A percentile compares a stretch with the other conserved stretches of the same genome.
Evolutionary conservation across 148 eudicot species (phyloP).

Genomic region (Arbutus unedo): DNA sequence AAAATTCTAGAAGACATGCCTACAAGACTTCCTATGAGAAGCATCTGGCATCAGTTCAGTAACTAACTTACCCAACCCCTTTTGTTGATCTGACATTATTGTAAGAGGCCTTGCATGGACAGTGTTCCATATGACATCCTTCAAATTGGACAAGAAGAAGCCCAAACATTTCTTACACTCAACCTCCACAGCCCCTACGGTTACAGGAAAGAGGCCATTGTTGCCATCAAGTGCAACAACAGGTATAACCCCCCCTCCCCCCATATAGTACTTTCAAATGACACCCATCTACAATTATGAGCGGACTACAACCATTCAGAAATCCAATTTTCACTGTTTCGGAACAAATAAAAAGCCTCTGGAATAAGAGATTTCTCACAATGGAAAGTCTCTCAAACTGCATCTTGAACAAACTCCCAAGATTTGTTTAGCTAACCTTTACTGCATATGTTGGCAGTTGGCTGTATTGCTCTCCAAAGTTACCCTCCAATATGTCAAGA

Average conservation of each 20-base stretch:
- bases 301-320: not conserved
- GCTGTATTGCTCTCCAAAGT: too few species aligned
- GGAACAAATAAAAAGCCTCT: too few species aligned
- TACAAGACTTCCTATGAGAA: not conserved
- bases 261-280: not conserved
- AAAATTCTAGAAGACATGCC: not conserved
- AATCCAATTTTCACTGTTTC: not conserved
- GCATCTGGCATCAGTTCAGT: not conserved
- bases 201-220: not conserved
- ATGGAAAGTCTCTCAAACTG: too few species aligned
- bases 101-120: not conserved
- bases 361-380: too few species aligned
- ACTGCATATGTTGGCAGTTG: too few species aligned
- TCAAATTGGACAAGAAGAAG: not conserved
- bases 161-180: not conserved
- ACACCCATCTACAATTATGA: not conserved
- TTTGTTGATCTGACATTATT: not conserved
- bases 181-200: not conserved
- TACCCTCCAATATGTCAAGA: too few species aligned
- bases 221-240: not conserved
- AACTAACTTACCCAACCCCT: not conserved
- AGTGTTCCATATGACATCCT: not conserved
- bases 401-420: too few species aligned
- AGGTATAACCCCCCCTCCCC: not conserved
- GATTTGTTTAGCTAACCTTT: too few species aligned